Percentiles rank a stretch among this genome's conserved stretches.
These are phyloP conservation scores for Eucalyptus sp. DNA, from an alignment of 345 rosid species.

Conservation along the genomic window DNA sequence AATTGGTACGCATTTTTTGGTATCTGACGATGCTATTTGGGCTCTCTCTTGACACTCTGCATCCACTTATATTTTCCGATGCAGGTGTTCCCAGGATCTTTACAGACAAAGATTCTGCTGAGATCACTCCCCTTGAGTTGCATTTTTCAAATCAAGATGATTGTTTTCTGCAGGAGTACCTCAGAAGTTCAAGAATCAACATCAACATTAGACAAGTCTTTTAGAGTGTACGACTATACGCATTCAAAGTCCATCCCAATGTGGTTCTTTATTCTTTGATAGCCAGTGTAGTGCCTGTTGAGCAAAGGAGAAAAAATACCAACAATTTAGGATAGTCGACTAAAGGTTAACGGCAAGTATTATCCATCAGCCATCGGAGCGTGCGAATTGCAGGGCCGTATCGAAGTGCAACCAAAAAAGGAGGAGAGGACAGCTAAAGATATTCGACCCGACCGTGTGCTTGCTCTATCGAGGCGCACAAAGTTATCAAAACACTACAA, in stretches of 20 bases:
- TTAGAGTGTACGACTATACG: constrained; percentile 3
- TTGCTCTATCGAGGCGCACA: not conserved
- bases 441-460: not conserved
- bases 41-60: not conserved
- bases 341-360: not conserved
- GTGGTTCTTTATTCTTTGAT: not conserved
- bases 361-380: not conserved
- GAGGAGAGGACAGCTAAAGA: not conserved
- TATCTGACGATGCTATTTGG: not conserved
- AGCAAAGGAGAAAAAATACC: not conserved
- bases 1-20: not conserved
- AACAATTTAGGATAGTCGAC: not conserved
- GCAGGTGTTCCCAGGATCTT: constrained; percentile 83
- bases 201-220: constrained; percentile 82
- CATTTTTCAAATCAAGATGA: constrained; percentile 26
- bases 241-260: not conserved
- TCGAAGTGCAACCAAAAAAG: not conserved
- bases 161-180: constrained; percentile 35
- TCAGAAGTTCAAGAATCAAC: constrained; percentile 75
- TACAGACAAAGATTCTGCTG: constrained; percentile 48
- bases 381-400: not conserved
- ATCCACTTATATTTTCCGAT: not conserved
- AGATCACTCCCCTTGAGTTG: constrained; percentile 43
- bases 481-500: not conserved
- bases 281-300: not conserved